Evolutionary conservation across 331 rosid species (phyloP).

Genomic region (Erythrophleum ivorense): DNA sequence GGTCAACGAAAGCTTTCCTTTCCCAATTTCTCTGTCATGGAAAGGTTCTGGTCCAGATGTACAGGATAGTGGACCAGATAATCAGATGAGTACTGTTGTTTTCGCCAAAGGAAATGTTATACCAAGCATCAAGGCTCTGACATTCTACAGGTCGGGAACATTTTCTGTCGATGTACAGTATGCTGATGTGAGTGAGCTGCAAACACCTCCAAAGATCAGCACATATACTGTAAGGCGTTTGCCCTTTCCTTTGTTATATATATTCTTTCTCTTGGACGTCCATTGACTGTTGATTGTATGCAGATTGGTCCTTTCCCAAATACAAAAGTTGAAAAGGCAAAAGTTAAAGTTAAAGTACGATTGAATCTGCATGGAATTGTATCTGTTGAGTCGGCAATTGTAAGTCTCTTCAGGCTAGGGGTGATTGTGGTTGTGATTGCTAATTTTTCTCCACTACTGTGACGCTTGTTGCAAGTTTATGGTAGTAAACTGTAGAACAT

Average conservation of each 20-base stretch:
- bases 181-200: conserved; percentile 64
- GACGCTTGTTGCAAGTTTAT: not conserved
- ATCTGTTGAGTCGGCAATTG: conserved; percentile 75
- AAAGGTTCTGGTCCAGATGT: conserved; percentile 74
- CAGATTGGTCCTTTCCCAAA: conserved; percentile 93
- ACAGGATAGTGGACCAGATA: conserved; percentile 66
- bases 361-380: conserved; percentile 85
- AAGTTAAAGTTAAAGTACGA: conserved; percentile 77
- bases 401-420: conserved; percentile 50
- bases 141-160: conserved; percentile 72
- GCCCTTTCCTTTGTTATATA: not conserved
- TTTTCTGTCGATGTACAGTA: conserved; percentile 82
- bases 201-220: conserved; percentile 76
- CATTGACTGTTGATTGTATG: conserved; percentile 28
- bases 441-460: not conserved
- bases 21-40: conserved; percentile 77
- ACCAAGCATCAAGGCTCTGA: conserved; percentile 81
- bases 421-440: not conserved
- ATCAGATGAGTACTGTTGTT: conserved; percentile 59
- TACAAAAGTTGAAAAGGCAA: conserved; percentile 65
- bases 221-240: conserved; percentile 69
- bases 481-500: not conserved
- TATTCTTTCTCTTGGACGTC: not conserved
- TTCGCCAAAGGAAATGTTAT: conserved; percentile 85
- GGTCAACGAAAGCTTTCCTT: conserved; percentile 92